Conservation (phyloP, 768 basidiomycete species). For the Hygrophoropsis aurantiaca region DNA sequence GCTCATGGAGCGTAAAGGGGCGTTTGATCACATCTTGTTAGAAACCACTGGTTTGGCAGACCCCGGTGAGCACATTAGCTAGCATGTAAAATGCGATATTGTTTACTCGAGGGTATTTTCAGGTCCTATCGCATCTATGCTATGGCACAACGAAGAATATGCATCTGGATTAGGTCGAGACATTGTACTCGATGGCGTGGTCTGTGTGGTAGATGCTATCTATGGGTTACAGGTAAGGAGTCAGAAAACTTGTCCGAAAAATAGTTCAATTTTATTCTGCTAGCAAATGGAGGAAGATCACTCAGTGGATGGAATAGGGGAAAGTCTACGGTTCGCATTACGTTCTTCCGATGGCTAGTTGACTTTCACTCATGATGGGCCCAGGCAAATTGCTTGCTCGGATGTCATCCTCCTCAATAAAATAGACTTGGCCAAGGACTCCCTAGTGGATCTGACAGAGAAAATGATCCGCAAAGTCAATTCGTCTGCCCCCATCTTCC, state of each 20-base stretch:
- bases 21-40: slow-evolving; percentile 92
- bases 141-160: slow-evolving; percentile 87
- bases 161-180: slow-evolving; percentile 64
- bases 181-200: slow-evolving; percentile 82
- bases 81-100: background rate
- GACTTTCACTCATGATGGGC: background rate
- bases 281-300: slow-evolving; percentile 89
- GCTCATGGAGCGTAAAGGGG: slow-evolving; percentile 81
- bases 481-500: slow-evolving; percentile 72
- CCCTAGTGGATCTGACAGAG: slow-evolving; percentile 50
- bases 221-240: slow-evolving; percentile 62
- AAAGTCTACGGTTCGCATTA: slow-evolving; percentile 73
- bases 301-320: slow-evolving; percentile 62
- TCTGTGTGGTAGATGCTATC: slow-evolving; percentile 89
- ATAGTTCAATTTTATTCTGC: slow-evolving; percentile 5
- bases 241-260: slow-evolving; percentile 20
- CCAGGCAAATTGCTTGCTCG: slow-evolving; percentile 91
- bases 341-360: no score
- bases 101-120: background rate
- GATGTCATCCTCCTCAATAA: slow-evolving; percentile 95
- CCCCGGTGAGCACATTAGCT: slow-evolving; percentile 56
- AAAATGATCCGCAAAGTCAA: slow-evolving; percentile 72
- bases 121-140: slow-evolving; percentile 87
- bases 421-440: slow-evolving; percentile 63
- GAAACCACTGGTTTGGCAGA: slow-evolving; percentile 97